Conservation (phyloP, 805 yeast species). For the Dipodascus geniculatus region DNA sequence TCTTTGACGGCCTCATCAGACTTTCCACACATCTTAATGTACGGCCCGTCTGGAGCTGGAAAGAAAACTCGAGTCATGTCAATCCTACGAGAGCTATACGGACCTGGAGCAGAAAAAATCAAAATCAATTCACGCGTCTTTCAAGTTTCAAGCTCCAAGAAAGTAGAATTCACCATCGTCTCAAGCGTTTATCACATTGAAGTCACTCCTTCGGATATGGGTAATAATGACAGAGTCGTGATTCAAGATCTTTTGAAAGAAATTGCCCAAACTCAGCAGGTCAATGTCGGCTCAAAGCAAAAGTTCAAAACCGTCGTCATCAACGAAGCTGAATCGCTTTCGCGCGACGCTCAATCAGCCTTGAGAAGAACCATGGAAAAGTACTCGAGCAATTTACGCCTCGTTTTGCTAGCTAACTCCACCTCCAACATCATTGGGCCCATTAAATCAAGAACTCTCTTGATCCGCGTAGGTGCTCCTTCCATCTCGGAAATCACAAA, state of each 20-base stretch:
- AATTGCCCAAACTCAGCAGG: constrained; percentile 89
- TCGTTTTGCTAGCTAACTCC: constrained; percentile 76
- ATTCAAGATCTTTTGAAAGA: constrained; percentile 91
- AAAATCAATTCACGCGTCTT: constrained; percentile 86
- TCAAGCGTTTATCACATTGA: constrained; percentile 86
- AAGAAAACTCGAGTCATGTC: constrained; percentile 88
- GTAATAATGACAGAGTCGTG: constrained; percentile 88
- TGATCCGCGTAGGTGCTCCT: constrained; percentile 85
- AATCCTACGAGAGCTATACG: constrained; percentile 67
- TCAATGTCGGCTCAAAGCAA: constrained; percentile 54
- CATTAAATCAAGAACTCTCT: constrained; percentile 81
- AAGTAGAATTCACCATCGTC: constrained; percentile 85
- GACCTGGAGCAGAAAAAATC: constrained; percentile 67
- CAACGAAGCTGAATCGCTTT: constrained; percentile 81
- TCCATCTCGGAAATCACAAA: constrained; percentile 40
- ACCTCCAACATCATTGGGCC: constrained; percentile 90
- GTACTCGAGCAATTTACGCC: constrained; percentile 75
- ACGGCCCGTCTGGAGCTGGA: constrained; percentile 97
- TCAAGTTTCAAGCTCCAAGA: constrained; percentile 58
- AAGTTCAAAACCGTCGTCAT: constrained; percentile 44
- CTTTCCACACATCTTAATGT: constrained; percentile 82
- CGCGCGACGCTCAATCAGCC: constrained; percentile 94
- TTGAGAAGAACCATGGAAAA: constrained; percentile 93
- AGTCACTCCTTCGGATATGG: constrained; percentile 94
- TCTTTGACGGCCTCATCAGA: constrained; percentile 49